A percentile compares a stretch with the other conserved stretches of the same genome.
These are phyloP conservation scores for Penicillium antarcticum DNA, from an alignment of 495 filamentous ascomycete genomes.

Conservation along the genomic window DNA sequence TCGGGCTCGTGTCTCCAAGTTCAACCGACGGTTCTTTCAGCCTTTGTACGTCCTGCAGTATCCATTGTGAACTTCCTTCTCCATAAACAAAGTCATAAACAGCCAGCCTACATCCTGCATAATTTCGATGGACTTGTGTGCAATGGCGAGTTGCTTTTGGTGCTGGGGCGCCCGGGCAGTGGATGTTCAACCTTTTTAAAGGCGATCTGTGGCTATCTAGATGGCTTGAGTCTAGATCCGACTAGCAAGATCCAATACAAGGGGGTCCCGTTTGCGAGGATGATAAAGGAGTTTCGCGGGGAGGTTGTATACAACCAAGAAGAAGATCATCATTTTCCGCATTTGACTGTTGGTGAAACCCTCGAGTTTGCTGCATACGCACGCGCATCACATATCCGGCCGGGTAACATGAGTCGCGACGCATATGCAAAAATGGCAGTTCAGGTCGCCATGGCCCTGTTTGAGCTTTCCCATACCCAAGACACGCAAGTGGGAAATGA, in stretches of 20 bases:
- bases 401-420: slow-evolving; percentile 39
- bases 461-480: slow-evolving; percentile 58
- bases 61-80: not conserved
- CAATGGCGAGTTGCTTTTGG: slow-evolving; percentile 38
- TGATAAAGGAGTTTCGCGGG: slow-evolving; percentile 58
- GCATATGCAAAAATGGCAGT: slow-evolving; percentile 45
- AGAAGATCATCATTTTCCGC: slow-evolving; percentile 64
- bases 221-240: slow-evolving; percentile 39
- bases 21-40: not conserved
- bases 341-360: slow-evolving; percentile 65
- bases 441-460: slow-evolving; percentile 59
- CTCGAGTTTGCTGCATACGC: slow-evolving; percentile 60
- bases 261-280: slow-evolving; percentile 47
- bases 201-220: slow-evolving; percentile 32
- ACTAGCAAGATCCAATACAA: slow-evolving; percentile 49
- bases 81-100: too few species aligned
- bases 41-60: not conserved
- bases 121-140: slow-evolving; percentile 37
- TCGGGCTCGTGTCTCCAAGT: not conserved
- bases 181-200: slow-evolving; percentile 46
- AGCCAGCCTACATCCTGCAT: too few species aligned
- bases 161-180: slow-evolving; percentile 42
- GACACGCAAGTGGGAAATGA: slow-evolving; percentile 46
- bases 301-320: slow-evolving; percentile 64
- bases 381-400: slow-evolving; percentile 42